phyloP scores from a whole-genome alignment of 2,329 filamentous ascomycete genomes.

The Aspergillus sp. region DNA sequence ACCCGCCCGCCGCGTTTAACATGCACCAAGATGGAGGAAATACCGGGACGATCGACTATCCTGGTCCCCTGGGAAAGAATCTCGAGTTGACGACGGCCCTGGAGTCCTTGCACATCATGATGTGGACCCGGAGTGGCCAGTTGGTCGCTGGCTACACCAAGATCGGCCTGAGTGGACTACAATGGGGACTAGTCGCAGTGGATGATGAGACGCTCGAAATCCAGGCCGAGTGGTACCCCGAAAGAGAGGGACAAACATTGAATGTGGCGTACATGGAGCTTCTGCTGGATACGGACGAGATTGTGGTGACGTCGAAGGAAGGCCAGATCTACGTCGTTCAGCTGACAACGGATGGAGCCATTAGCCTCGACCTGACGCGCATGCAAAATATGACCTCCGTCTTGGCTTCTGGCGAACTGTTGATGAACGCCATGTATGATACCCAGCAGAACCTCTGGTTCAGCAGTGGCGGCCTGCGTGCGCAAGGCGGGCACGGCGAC shows the following conservation, averaged over 20 bases:
- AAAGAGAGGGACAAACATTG: background rate
- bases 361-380: background rate
- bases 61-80: background rate
- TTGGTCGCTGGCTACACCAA: conserved; percentile 1
- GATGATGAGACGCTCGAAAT: background rate
- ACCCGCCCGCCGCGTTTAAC: background rate
- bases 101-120: background rate
- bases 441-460: conserved; percentile 2
- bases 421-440: conserved; percentile 5
- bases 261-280: conserved; percentile 3
- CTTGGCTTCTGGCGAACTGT: background rate
- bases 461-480: conserved; percentile 2
- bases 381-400: background rate
- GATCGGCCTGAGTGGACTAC: background rate
- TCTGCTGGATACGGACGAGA: conserved; percentile 1
- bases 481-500: conserved; percentile 1
- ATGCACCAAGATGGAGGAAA: conserved; percentile 4
- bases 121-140: background rate
- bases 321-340: conserved; percentile 3
- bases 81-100: background rate
- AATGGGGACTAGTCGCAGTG: conserved; percentile 1
- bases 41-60: background rate
- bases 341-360: background rate
- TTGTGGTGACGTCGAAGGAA: background rate
- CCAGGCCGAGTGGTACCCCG: background rate